Base-by-base conservation (phyloP, 345 rosid species). In the Psidium friedrichsthalianum region DNA sequence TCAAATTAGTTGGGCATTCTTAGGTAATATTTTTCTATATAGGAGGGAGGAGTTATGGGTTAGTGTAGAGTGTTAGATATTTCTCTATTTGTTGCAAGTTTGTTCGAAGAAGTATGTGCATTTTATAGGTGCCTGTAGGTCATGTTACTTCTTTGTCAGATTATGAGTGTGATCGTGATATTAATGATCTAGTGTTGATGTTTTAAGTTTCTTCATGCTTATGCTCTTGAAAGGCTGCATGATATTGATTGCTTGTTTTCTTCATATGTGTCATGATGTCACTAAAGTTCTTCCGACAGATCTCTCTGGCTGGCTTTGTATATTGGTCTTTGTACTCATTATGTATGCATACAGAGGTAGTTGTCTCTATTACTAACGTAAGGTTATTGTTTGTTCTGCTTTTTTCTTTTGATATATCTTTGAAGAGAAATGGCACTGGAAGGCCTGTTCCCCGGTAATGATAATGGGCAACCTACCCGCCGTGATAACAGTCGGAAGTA, bases 391-490 rank as follows among this genome's bases (percentile, higher is more conserved):
- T 56, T 21, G 5, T 78, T 56, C 21, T 76, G 29, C 9, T 84
- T 80, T 20, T 56, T 56, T 83, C 27, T 22, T 74, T 85, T 87
- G 54, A 51, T 84, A 51, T 85, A 78, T 89, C 42, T 76, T 59
- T 20, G 76, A 76, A 94, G 99, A 92, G 99, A 96, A 91, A 89
- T 96, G 92, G 98, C 98, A 86, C 93, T 94, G 42, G 96, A 94
- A 92, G 98, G 98, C 86, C 91, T 96, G 82, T 94, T 92, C 91
- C 96, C 91, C 82, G 49, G 83, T 80, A 94, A 92, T 89, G 94
- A 91, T 87, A 93, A 89, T 88, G 88, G 91, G 83, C 91, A 25
- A 84, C 86, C 52, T 59, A 84, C 78, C 58, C 89, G 84, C 90
- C 89, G 90, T 86, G 93, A 88, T 90, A 87, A 87, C 87, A 90